These are phyloP conservation scores for Hypoxylon rubiginosum DNA, from an alignment of 2,329 filamentous ascomycete genomes.

Conservation along the genomic window DNA sequence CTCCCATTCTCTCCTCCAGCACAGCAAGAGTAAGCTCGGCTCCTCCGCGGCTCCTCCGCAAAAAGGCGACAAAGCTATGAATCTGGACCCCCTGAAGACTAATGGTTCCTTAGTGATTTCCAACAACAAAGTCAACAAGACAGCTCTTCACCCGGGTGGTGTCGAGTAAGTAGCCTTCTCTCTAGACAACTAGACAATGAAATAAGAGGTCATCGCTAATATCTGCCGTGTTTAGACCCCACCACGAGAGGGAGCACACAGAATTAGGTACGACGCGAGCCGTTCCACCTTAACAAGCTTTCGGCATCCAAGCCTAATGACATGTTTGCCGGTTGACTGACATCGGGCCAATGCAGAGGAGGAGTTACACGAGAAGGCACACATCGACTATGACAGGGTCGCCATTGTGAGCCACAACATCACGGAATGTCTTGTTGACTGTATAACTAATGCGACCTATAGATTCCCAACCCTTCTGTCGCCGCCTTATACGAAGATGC, in stretches of 20 bases:
- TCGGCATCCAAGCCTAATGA: conserved; percentile 1
- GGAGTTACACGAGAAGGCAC: conserved; percentile 95
- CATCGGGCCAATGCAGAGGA: conserved; percentile 69
- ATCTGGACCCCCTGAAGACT: conserved; percentile 29
- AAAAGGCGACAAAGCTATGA: conserved; percentile 1
- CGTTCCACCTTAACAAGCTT: conserved; percentile 10
- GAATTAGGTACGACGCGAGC: conserved; percentile 75
- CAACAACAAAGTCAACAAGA: conserved; percentile 83
- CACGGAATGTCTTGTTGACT: conserved; percentile 15
- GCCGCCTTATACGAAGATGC: conserved; percentile 99
- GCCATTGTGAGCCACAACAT: conserved; percentile 80
- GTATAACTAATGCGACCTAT: conserved; percentile 40
- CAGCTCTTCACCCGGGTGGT: conserved; percentile 89
- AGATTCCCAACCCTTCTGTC: conserved; percentile 92
- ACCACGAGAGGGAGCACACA: conserved; percentile 80
- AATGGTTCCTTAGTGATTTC: conserved; percentile 61
- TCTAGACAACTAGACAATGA: conserved; percentile 15
- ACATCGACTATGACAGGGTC: conserved; percentile 99
- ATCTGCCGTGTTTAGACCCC: conserved; percentile 69
- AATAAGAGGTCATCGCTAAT: conserved; percentile 47
- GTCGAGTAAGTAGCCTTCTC: conserved; percentile 76
- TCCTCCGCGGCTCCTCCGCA: no score
- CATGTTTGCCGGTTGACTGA: conserved; percentile 31
- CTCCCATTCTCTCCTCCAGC: conserved; percentile 49
- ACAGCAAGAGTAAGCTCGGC: conserved; percentile 47